Conservation (phyloP, 2,329 filamentous ascomycete species). For the Monosporascus sp. region DNA sequence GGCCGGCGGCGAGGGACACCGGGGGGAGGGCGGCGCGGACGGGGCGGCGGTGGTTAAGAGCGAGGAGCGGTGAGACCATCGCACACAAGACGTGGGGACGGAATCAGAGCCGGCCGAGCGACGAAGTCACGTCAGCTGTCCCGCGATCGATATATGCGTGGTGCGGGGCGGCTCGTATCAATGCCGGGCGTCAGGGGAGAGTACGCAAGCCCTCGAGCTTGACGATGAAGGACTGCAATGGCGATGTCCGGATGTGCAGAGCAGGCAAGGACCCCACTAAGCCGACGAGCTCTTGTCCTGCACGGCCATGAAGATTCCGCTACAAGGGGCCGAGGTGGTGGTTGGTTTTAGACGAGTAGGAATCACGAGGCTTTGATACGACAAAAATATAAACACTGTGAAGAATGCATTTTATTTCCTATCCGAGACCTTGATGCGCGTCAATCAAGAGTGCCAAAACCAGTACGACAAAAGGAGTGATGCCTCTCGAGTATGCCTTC, state of each 20-base stretch:
- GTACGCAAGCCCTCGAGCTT: too few relatives aligned
- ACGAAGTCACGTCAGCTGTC: neutral
- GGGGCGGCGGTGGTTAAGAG: neutral
- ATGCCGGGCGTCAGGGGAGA: too few relatives aligned
- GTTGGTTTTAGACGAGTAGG: too few relatives aligned
- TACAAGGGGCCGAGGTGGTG: neutral
- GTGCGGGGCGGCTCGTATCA: too few relatives aligned
- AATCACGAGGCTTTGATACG: too few relatives aligned
- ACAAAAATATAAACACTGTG: neutral
- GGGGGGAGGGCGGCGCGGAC: slow-evolving; percentile 18
- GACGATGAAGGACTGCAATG: too few relatives aligned
- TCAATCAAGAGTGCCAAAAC: neutral
- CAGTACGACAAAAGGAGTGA: neutral
- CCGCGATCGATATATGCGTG: too few relatives aligned
- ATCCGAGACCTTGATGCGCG: neutral
- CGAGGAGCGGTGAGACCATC: neutral
- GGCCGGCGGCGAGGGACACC: slow-evolving; percentile 19
- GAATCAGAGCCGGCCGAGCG: neutral
- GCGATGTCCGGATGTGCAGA: too few relatives aligned
- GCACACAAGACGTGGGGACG: neutral
- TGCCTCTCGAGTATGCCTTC: neutral
- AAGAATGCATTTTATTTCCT: neutral
- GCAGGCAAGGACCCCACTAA: too few relatives aligned
- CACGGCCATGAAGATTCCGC: neutral
- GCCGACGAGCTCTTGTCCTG: too few relatives aligned